Conservation (phyloP, 352 stramenopile genomes). For the Globisporangium abappressorium region DNA sequence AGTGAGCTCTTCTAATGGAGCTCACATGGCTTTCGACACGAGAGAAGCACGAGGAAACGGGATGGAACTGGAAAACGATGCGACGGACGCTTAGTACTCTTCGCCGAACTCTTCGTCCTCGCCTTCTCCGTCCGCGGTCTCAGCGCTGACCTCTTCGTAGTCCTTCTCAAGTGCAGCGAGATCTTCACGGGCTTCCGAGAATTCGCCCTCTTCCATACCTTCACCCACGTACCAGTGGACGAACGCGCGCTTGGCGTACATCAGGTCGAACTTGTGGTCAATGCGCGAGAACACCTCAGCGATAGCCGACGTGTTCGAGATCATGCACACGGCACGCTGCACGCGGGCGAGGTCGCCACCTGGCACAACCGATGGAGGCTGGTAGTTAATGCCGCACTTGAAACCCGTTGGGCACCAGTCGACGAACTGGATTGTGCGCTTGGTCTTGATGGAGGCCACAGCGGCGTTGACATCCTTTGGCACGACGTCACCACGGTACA, state of each 20-base stretch:
- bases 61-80: not conserved
- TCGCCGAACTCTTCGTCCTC: slow-evolving; percentile 91
- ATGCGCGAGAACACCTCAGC: slow-evolving; percentile 97
- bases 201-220: slow-evolving; percentile 99
- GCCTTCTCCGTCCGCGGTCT: slow-evolving; percentile 93
- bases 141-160: slow-evolving; percentile 97
- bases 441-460: slow-evolving; percentile 99
- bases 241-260: slow-evolving; percentile 99
- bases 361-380: slow-evolving; percentile 95
- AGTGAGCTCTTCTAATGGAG: slow-evolving; percentile 10
- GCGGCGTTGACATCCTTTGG: slow-evolving; percentile 96
- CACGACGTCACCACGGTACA: slow-evolving; percentile 97
- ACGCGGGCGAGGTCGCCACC: slow-evolving; percentile 96
- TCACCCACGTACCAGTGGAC: slow-evolving; percentile 98
- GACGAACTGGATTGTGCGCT: slow-evolving; percentile 99
- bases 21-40: not conserved
- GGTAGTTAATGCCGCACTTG: slow-evolving; percentile 99
- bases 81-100: slow-evolving; percentile 63
- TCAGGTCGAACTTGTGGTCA: slow-evolving; percentile 99
- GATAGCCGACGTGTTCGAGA: slow-evolving; percentile 99
- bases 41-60: not conserved
- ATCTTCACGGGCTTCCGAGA: slow-evolving; percentile 97
- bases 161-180: slow-evolving; percentile 98
- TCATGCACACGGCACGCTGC: slow-evolving; percentile 98
- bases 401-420: slow-evolving; percentile 99